Evolutionary conservation across 495 filamentous ascomycete genomes (phyloP).

Genomic region (Oidiodendron maius): DNA sequence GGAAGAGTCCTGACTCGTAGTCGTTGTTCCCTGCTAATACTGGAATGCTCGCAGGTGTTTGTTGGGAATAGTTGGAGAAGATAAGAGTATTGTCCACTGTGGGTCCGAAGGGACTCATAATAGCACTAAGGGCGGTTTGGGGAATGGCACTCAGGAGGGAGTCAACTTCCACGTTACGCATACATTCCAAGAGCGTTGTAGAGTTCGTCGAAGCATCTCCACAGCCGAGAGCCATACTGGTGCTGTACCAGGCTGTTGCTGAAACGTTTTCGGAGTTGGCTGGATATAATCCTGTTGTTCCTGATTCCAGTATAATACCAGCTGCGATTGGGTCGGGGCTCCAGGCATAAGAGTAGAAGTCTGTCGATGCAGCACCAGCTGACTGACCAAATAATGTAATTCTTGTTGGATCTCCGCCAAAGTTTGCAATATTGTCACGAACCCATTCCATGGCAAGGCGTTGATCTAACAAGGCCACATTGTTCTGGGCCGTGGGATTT

Average conservation of each 20-base stretch:
- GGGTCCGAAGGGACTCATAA: slow-evolving; percentile 34
- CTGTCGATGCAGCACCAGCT: slow-evolving; percentile 42
- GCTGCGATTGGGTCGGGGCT: slow-evolving; percentile 35
- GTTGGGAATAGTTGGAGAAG: slow-evolving; percentile 36
- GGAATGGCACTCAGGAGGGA: slow-evolving; percentile 29
- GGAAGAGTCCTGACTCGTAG: slow-evolving; percentile 38
- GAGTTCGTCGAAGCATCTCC: slow-evolving; percentile 24
- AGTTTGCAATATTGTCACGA: too few relatives aligned
- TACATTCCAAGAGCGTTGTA: slow-evolving; percentile 35
- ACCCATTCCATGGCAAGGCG: slow-evolving; percentile 60
- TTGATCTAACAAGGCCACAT: slow-evolving; percentile 63
- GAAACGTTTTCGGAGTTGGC: slow-evolving; percentile 23
- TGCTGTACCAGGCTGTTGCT: slow-evolving; percentile 30
- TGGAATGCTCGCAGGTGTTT: slow-evolving; percentile 27
- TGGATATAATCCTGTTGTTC: slow-evolving; percentile 39
- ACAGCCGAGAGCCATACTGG: slow-evolving; percentile 34
- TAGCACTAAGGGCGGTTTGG: slow-evolving; percentile 17
- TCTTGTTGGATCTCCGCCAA: slow-evolving; percentile 58
- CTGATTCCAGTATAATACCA: slow-evolving; percentile 46
- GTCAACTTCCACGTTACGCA: slow-evolving; percentile 23
- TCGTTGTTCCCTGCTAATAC: slow-evolving; percentile 36
- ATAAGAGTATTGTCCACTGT: slow-evolving; percentile 45
- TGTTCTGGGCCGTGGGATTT: slow-evolving; percentile 21
- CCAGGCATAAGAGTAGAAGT: slow-evolving; percentile 46
- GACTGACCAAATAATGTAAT: slow-evolving; percentile 59